Percentiles rank a stretch among this genome's conserved stretches.
Evolutionary conservation across 306 rosid genomes (phyloP).

Genomic region (Vigna hirtella): DNA sequence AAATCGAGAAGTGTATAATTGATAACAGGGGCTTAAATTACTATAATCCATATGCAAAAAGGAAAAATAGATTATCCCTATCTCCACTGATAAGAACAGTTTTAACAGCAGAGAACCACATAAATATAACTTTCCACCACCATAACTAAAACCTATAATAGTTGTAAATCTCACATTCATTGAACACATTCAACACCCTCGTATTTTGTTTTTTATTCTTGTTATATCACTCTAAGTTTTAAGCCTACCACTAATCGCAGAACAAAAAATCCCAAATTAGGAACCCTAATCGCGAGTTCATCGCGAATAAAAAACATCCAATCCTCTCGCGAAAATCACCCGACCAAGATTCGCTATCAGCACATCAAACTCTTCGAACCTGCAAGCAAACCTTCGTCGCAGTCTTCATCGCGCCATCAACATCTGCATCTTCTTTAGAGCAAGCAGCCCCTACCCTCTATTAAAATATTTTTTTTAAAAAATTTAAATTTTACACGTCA

Average conservation of each 20-base stretch:
- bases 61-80: constrained; percentile 49
- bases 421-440: too few relatives aligned
- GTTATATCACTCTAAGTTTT: constrained; percentile 16
- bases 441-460: too few relatives aligned
- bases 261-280: too few relatives aligned
- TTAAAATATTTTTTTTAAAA: too few relatives aligned
- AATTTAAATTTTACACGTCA: too few relatives aligned
- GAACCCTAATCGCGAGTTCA: too few relatives aligned
- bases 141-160: constrained; percentile 2
- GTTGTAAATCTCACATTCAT: constrained; percentile 41
- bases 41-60: constrained; percentile 36
- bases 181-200: constrained; percentile 25
- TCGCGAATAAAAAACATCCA: too few relatives aligned
- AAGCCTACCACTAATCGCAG: neutral
- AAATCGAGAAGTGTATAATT: constrained; percentile 51
- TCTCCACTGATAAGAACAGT: constrained; percentile 51
- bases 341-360: too few relatives aligned
- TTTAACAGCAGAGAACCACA: constrained; percentile 67
- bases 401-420: too few relatives aligned
- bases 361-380: too few relatives aligned
- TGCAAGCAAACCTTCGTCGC: too few relatives aligned
- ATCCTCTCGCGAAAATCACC: too few relatives aligned
- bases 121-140: constrained; percentile 33
- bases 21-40: constrained; percentile 38
- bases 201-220: constrained; percentile 21